These are phyloP conservation scores for Auricularia sp. DNA, from an alignment of 768 basidiomycete species.

Conservation along the genomic window DNA sequence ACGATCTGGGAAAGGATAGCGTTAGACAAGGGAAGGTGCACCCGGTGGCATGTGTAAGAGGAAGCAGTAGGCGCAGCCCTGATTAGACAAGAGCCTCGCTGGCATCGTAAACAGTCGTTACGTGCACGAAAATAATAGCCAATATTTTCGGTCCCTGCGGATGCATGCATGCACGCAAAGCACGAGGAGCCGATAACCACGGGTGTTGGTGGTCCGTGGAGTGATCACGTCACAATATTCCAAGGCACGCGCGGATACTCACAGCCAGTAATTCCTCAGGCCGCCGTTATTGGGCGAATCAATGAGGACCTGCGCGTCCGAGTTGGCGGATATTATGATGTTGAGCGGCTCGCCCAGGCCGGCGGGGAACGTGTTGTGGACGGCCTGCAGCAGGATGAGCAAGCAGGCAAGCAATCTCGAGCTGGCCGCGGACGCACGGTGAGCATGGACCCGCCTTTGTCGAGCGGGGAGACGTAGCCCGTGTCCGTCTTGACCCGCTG, in stretches of 20 bases:
- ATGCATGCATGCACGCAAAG: too few species aligned
- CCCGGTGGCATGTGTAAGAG: neutral
- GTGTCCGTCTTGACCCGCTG: neutral
- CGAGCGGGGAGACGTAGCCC: constrained; percentile 24
- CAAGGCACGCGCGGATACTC: constrained; percentile 19
- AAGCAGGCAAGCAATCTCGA: neutral
- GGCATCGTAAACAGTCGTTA: too few species aligned
- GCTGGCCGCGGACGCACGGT: constrained; percentile 41
- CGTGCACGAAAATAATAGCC: too few species aligned
- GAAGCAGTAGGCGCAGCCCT: neutral
- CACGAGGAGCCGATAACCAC: too few species aligned
- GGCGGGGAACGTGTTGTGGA: constrained; percentile 47
- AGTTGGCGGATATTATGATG: constrained; percentile 65
- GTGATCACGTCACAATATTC: neutral
- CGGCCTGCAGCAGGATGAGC: constrained; percentile 28
- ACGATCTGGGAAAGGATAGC: constrained; percentile 35
- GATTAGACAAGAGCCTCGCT: too few species aligned
- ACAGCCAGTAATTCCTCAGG: constrained; percentile 74
- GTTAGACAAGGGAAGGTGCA: neutral
- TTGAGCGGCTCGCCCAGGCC: constrained; percentile 86
- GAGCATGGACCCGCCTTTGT: constrained; percentile 55
- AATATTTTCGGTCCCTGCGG: too few species aligned
- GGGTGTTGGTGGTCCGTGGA: neutral
- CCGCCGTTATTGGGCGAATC: constrained; percentile 56
- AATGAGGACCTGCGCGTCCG: constrained; percentile 57